Base-by-base conservation (phyloP, 1,284 basidiomycete species). In the Ceratorhiza oryzae-sativae region DNA sequence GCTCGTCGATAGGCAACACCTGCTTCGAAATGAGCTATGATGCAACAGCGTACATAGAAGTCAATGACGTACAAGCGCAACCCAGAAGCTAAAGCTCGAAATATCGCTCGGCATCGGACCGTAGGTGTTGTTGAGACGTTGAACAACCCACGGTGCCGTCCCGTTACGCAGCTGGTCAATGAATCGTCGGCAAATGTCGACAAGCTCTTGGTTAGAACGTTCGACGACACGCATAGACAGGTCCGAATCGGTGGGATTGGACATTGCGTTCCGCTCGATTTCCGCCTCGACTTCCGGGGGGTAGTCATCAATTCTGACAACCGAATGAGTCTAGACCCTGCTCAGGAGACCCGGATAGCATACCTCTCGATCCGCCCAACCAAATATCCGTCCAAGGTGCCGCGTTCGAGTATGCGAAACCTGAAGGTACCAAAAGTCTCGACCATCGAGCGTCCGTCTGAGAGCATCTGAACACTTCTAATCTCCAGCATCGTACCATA, bases 401-500 rank as follows among this genome's bases (percentile, higher is more conserved):
- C 93, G 71, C 88, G 86, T 78, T 96, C 93, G 73, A 96, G 81
- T 74, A 97, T 85, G 60, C 92, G 86, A 81, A 98, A 98, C 12
- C 96, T 88, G 79, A 88, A 88, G 5, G 87, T 87, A 1, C 95
- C 95, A 79, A 89, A 87, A 0, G 94, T 92, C 80, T 97, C 92
- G 41, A 97, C 90, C 83, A 96, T 88, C 78, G 92, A 94, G 49
- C 95, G 84, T 6, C 96, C 95, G 80, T 98, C 96, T 1, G 89
- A 85, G 23, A 95, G 84, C 88, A 94, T 93, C 79, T 93, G 91
- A 10, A 96, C 93, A 76, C 86, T 89, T 76, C 86, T 86, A 73
- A 98, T 96, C 79, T 94, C 89, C 61, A 97, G 85, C 91, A 98
- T 96, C 32, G 95, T 98, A 1, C 95, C 95, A 80, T 92, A 98